These are phyloP conservation scores for Boletus tylopilopsis DNA, from an alignment of 768 basidiomycete genomes.

Conservation along the genomic window DNA sequence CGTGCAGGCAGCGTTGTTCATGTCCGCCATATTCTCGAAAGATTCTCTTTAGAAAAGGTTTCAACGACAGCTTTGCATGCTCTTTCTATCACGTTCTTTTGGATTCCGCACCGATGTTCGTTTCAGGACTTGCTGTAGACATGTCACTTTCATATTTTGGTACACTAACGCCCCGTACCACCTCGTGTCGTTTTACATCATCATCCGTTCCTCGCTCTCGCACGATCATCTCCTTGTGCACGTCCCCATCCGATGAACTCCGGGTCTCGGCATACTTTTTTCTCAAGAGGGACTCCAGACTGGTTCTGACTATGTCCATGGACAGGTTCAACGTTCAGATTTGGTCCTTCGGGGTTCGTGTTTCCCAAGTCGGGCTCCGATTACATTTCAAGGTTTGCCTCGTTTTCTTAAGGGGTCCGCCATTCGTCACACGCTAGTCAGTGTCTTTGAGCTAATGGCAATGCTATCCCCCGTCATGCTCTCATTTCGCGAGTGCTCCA, in stretches of 20 bases:
- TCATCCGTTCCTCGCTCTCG: slow-evolving; percentile 7
- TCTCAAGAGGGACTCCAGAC: slow-evolving; percentile 10
- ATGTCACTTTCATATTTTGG: slow-evolving; percentile 12
- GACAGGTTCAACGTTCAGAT: slow-evolving; percentile 7
- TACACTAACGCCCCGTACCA: slow-evolving; percentile 4
- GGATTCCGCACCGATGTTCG: slow-evolving; percentile 10
- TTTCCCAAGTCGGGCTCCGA: slow-evolving; percentile 15
- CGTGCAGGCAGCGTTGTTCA: slow-evolving; percentile 23
- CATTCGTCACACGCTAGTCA: slow-evolving; percentile 14
- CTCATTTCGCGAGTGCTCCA: slow-evolving; percentile 16
- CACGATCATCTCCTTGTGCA: slow-evolving; percentile 13
- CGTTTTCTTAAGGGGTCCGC: slow-evolving; percentile 14
- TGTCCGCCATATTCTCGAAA: slow-evolving; percentile 25
- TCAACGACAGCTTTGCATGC: slow-evolving; percentile 9
- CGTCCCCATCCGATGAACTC: slow-evolving; percentile 7
- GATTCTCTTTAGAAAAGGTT: slow-evolving; percentile 22
- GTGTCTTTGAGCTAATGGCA: slow-evolving; percentile 4
- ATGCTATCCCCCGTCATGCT: slow-evolving; percentile 7
- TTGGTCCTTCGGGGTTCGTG: slow-evolving; percentile 10
- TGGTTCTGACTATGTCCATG: slow-evolving; percentile 21
- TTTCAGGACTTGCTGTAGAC: slow-evolving; percentile 11
- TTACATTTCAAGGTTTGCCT: slow-evolving; percentile 16
- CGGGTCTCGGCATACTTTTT: slow-evolving; percentile 7
- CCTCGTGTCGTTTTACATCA: slow-evolving; percentile 30
- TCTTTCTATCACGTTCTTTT: slow-evolving; percentile 23